Evolutionary conservation across 768 basidiomycete genomes (phyloP).

Genomic region (Suillus spraguei): DNA sequence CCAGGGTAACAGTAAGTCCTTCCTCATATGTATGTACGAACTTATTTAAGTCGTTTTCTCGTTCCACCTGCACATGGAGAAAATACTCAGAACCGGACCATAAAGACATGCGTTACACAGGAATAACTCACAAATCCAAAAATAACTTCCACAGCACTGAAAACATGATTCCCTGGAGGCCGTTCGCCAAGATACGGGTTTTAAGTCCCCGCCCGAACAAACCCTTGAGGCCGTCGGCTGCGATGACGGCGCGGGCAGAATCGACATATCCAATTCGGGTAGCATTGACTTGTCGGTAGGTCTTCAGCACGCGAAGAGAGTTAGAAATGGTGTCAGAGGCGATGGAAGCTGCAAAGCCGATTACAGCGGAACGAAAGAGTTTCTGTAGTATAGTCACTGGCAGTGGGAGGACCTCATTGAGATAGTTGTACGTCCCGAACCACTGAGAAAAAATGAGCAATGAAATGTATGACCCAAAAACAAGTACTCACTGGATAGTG

Average conservation of each 20-base stretch:
- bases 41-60: slow-evolving; percentile 27
- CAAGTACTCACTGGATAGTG: slow-evolving; percentile 72
- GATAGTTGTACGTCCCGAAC: slow-evolving; percentile 86
- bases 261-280: slow-evolving; percentile 76
- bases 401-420: slow-evolving; percentile 62
- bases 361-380: slow-evolving; percentile 81
- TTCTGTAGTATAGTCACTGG: slow-evolving; percentile 55
- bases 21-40: background rate
- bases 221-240: slow-evolving; percentile 73
- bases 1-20: background rate
- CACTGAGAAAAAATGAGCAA: slow-evolving; percentile 48
- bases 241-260: slow-evolving; percentile 77
- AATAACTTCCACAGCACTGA: slow-evolving; percentile 90
- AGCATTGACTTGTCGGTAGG: slow-evolving; percentile 90
- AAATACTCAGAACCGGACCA: background rate
- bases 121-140: slow-evolving; percentile 73
- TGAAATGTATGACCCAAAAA: slow-evolving; percentile 1
- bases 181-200: slow-evolving; percentile 88
- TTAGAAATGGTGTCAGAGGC: slow-evolving; percentile 87
- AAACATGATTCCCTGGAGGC: slow-evolving; percentile 91
- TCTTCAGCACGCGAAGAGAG: slow-evolving; percentile 91
- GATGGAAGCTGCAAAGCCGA: slow-evolving; percentile 87
- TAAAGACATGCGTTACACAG: background rate
- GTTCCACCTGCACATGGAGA: slow-evolving; percentile 33
- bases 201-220: slow-evolving; percentile 89